A percentile compares a stretch with the other conserved stretches of the same genome.
These are phyloP conservation scores for Bacidia rubella DNA, from an alignment of 495 filamentous ascomycete genomes.

Conservation along the genomic window DNA sequence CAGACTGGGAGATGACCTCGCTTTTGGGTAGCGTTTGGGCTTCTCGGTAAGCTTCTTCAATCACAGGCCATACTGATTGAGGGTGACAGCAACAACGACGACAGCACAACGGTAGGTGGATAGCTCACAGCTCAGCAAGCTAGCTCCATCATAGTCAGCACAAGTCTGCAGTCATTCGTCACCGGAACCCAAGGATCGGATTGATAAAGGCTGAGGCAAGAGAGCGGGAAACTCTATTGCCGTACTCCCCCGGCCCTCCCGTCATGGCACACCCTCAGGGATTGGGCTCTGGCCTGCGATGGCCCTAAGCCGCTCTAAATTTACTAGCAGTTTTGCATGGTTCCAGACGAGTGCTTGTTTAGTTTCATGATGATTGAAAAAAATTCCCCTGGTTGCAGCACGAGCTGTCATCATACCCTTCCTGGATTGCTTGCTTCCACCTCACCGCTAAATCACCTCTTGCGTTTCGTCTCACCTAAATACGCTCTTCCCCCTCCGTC, in stretches of 20 bases:
- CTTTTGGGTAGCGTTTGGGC: not conserved
- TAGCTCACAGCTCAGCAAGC: not conserved
- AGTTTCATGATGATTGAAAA: conserved; percentile 1
- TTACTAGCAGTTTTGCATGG: not conserved
- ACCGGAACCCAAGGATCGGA: not conserved
- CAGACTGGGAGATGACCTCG: not conserved
- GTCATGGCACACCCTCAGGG: not conserved
- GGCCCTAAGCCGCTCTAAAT: not conserved
- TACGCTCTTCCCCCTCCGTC: not conserved
- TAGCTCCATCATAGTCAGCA: not conserved
- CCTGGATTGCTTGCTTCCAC: not conserved
- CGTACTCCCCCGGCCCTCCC: conserved; percentile 4
- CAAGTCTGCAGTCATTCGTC: not conserved
- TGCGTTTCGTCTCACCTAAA: conserved; percentile 8
- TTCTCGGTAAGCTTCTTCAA: too few species aligned
- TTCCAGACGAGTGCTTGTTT: not conserved
- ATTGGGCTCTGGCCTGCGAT: not conserved
- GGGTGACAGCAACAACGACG: too few species aligned
- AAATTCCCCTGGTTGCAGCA: conserved; percentile 1
- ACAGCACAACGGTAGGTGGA: not conserved
- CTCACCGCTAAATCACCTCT: conserved; percentile 1
- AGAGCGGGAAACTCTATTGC: not conserved
- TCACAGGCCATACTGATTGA: too few species aligned
- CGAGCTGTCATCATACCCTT: conserved; percentile 5
- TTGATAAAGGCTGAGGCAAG: not conserved